These are phyloP conservation scores for Colletotrichum echinochloae DNA, from an alignment of 2,329 filamentous ascomycete species.

Conservation along the genomic window DNA sequence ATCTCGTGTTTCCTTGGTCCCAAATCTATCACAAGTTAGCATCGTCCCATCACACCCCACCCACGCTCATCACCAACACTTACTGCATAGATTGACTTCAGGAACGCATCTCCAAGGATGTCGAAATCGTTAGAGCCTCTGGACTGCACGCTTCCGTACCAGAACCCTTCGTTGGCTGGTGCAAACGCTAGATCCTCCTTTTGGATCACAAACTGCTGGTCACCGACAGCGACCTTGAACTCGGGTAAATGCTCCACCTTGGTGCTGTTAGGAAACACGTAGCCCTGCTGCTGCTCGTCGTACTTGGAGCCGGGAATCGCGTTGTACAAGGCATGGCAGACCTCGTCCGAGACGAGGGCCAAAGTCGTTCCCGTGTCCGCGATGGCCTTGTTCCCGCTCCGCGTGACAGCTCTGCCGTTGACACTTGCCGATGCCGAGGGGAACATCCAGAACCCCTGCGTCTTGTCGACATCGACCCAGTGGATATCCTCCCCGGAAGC, in stretches of 20 bases:
- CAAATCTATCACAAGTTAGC: conserved; percentile 29
- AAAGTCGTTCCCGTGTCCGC: conserved; percentile 73
- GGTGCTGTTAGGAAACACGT: conserved; percentile 58
- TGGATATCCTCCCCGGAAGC: conserved; percentile 66
- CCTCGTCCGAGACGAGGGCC: conserved; percentile 57
- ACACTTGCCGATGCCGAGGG: conserved; percentile 67
- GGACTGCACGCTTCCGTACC: conserved; percentile 37
- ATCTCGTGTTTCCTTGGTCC: conserved; percentile 37
- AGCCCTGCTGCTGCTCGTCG: conserved; percentile 43
- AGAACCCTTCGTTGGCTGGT: conserved; percentile 26
- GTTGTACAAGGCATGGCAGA: conserved; percentile 44
- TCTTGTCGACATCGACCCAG: conserved; percentile 71
- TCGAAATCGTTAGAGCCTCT: conserved; percentile 35
- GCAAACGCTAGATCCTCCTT: conserved; percentile 36
- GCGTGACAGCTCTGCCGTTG: conserved; percentile 54
- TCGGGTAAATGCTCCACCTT: conserved; percentile 53
- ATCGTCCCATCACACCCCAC: background rate
- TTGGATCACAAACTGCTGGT: conserved; percentile 53
- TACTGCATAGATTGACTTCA: conserved; percentile 38
- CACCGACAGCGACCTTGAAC: conserved; percentile 67
- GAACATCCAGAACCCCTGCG: conserved; percentile 78
- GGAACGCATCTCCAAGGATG: conserved; percentile 32
- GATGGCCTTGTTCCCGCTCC: conserved; percentile 59
- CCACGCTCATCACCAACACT: background rate
- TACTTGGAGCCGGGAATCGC: conserved; percentile 44